Conservation (phyloP, 2,329 filamentous ascomycete species). For the Kalaharituber pfeilii region DNA sequence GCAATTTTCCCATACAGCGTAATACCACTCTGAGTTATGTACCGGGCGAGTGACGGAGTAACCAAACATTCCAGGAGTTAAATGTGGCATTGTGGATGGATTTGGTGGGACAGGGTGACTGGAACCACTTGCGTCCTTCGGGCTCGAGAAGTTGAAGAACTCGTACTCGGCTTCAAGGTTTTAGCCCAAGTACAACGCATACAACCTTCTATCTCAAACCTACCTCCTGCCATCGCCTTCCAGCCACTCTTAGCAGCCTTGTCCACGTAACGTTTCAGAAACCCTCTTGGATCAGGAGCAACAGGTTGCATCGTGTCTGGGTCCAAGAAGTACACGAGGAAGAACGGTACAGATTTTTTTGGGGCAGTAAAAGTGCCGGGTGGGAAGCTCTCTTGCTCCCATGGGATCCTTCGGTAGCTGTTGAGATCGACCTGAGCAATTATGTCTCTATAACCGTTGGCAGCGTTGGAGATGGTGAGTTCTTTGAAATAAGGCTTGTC, state of each 20-base stretch:
- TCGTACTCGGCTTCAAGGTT: conserved; percentile 65
- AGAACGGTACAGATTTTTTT: conserved; percentile 18
- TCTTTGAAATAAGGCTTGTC: conserved; percentile 77
- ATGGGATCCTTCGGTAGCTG: conserved; percentile 69
- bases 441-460: conserved; percentile 77
- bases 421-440: conserved; percentile 63
- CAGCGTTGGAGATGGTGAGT: conserved; percentile 70
- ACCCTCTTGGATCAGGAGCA: conserved; percentile 59
- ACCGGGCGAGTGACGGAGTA: conserved; percentile 76
- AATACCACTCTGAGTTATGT: conserved; percentile 86
- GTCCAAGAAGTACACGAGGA: conserved; percentile 49
- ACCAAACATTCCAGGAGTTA: conserved; percentile 92
- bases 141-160: conserved; percentile 62
- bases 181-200: neutral
- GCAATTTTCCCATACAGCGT: conserved; percentile 67
- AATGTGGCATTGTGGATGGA: conserved; percentile 48
- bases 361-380: conserved; percentile 45
- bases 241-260: conserved; percentile 54
- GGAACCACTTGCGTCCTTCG: neutral
- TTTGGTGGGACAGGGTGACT: conserved; percentile 49
- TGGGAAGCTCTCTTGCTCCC: conserved; percentile 62
- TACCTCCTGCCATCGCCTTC: conserved; percentile 77
- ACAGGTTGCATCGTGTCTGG: conserved; percentile 57
- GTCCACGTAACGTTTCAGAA: conserved; percentile 50
- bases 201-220: neutral